Evolutionary conservation across 1,284 basidiomycete genomes (phyloP).

Genomic region (Cryptococcus sp.): DNA sequence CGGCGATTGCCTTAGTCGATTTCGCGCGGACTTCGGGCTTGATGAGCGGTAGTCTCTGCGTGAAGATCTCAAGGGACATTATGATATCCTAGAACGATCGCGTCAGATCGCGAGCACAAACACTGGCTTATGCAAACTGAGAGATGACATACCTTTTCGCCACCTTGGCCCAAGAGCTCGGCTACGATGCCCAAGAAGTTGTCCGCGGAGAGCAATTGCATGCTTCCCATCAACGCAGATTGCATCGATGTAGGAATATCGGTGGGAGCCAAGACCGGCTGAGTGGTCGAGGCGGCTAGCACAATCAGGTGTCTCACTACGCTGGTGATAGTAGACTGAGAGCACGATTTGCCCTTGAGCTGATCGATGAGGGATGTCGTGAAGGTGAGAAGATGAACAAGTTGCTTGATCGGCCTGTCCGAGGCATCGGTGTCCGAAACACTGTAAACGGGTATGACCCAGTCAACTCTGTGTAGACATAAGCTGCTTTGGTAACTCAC

Average conservation of each 20-base stretch:
- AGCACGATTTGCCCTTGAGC: constrained; percentile 38
- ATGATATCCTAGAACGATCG: constrained; percentile 27
- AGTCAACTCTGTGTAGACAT: neutral
- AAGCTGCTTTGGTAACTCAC: constrained; percentile 11
- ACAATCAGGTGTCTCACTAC: constrained; percentile 44
- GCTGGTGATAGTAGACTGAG: constrained; percentile 34
- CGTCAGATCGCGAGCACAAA: neutral
- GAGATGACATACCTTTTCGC: constrained; percentile 24
- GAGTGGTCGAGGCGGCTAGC: constrained; percentile 24
- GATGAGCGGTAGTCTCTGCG: constrained; percentile 66
- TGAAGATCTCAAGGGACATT: constrained; percentile 59
- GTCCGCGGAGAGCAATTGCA: constrained; percentile 59
- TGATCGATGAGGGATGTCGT: constrained; percentile 51
- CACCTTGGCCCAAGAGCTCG: constrained; percentile 38
- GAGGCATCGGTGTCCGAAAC: constrained; percentile 27
- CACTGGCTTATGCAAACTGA: neutral
- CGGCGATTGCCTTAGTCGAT: constrained; percentile 61
- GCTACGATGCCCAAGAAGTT: constrained; percentile 58
- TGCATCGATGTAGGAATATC: constrained; percentile 29
- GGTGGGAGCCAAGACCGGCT: constrained; percentile 20
- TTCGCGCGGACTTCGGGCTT: constrained; percentile 62
- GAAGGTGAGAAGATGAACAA: constrained; percentile 67
- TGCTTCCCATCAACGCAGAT: constrained; percentile 44
- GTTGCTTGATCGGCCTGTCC: constrained; percentile 53
- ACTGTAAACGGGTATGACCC: neutral